Conservation (phyloP, 306 rosid genomes). For the Quercus variabilis region DNA sequence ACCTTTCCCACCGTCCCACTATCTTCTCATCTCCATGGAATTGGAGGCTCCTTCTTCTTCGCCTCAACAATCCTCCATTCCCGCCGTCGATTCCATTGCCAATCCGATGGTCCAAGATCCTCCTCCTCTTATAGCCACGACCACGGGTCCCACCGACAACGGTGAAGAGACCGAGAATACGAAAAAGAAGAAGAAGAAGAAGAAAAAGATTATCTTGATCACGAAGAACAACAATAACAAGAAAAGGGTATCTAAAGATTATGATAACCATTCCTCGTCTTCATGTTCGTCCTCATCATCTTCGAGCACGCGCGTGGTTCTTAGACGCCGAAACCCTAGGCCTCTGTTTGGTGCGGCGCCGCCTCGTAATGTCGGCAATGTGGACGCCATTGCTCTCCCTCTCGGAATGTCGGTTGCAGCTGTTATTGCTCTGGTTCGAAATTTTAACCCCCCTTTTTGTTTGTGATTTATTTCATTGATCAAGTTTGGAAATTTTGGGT, state of each 20-base stretch:
- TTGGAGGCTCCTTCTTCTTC: conserved; percentile 11
- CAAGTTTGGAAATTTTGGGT: not conserved
- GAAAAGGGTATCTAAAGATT: conserved; percentile 14
- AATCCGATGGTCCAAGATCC: conserved; percentile 19
- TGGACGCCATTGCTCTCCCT: conserved; percentile 58
- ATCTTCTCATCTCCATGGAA: conserved; percentile 13
- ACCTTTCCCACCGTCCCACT: too few relatives aligned
- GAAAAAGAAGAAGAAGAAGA: conserved; percentile 21
- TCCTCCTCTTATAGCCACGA: not conserved
- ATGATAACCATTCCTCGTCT: conserved; percentile 8
- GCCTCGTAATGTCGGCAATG: conserved; percentile 38
- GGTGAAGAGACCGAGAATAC: not conserved
- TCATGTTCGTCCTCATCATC: conserved; percentile 19
- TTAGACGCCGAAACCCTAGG: conserved; percentile 61
- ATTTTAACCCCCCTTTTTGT: not conserved
- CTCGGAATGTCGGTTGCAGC: conserved; percentile 91
- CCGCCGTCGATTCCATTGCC: conserved; percentile 1
- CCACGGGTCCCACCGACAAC: not conserved
- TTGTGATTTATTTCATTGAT: not conserved
- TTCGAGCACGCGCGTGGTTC: conserved; percentile 24
- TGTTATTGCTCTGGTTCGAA: conserved; percentile 66
- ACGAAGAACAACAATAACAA: conserved; percentile 21
- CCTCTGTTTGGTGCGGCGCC: conserved; percentile 19
- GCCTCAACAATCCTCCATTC: conserved; percentile 2
- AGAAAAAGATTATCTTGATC: not conserved